A percentile compares a stretch with the other conserved stretches of the same genome.
Conservation (phyloP, 768 basidiomycete genomes). For the Calocera viscosa region DNA sequence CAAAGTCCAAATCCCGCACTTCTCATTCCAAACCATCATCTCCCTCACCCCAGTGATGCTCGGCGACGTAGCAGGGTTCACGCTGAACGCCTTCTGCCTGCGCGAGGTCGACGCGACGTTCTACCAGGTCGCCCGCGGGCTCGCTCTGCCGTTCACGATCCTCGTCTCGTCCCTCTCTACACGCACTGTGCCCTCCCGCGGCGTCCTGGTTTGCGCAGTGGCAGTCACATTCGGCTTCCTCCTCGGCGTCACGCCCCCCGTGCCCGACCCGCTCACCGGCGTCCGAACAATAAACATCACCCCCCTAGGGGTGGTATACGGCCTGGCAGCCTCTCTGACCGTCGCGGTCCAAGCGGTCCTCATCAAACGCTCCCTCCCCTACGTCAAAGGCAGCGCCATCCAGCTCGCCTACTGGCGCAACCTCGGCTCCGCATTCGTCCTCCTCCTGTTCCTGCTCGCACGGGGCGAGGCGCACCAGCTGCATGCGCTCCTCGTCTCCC, state of each 20-base stretch:
- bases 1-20: background rate
- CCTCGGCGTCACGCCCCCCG: slow-evolving; percentile 9
- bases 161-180: slow-evolving; percentile 52
- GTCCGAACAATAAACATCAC: background rate
- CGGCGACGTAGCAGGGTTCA: slow-evolving; percentile 60
- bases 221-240: background rate
- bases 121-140: slow-evolving; percentile 2
- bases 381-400: background rate
- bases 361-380: background rate
- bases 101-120: slow-evolving; percentile 33
- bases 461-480: slow-evolving; percentile 3
- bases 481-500: background rate
- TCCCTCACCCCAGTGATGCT: slow-evolving; percentile 18
- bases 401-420: slow-evolving; percentile 3
- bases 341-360: background rate
- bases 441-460: background rate
- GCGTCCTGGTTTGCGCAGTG: slow-evolving; percentile 33
- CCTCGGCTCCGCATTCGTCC: background rate
- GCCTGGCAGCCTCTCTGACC: background rate
- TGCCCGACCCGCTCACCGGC: background rate
- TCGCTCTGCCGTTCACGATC: slow-evolving; percentile 64
- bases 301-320: background rate
- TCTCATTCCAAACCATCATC: background rate
- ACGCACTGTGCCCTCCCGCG: slow-evolving; percentile 38
- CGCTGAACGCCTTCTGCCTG: slow-evolving; percentile 69